Evolutionary conservation across 2,329 filamentous ascomycete genomes (phyloP), one percentile per base, ranked within the genome.

Genomic region (Byssoonygena ceratinophila): DNA sequence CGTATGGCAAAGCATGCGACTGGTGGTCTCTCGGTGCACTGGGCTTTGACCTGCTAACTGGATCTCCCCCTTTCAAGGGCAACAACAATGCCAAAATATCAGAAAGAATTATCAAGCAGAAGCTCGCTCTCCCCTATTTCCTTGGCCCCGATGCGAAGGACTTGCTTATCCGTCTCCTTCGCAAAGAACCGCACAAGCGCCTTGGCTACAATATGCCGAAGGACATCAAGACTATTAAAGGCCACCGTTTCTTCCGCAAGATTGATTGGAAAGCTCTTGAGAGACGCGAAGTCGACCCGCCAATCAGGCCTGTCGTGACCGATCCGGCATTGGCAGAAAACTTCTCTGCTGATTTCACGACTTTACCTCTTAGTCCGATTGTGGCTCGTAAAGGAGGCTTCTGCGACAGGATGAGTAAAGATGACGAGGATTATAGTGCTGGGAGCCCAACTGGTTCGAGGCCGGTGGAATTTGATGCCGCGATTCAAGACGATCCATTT

Each of bases 11-110:
- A 68, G 84, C 89, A 1, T 94, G 96, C 16, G 92, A 98, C 71
- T 98, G 91, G 91, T 98, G 92, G 92, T 95, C 90, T 3, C 83
- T 98, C 44, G 92, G 94, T 32, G 90, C 91, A 2, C 78, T 98
- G 43, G 89, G 87, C 31, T 94, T 84, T 68, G 92, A 98, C 66
- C 76, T 98, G 32, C 83, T 98, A 67, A 97, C 91, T 8, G 92
- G 94, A 50, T 83, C 83, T 51, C 89, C 91, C 7, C 92, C 94
- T 0, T 98, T 97, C 72, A 82, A 82, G 23, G 92, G 87, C 40
- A 83, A 84, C 68, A 97, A 96, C 71, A 83, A 94, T 66, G 83
- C 87, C 64, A 97, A 95, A 74, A 90, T 96, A 58, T 88, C 95
- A 68, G 85, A 96, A 62, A 94, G 92, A 67, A 98, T 98, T 62